Percentiles rank a stretch among this genome's conserved stretches.
phyloP scores from a whole-genome alignment of 2,329 filamentous ascomycete genomes.

The Claviceps quebecensis region DNA sequence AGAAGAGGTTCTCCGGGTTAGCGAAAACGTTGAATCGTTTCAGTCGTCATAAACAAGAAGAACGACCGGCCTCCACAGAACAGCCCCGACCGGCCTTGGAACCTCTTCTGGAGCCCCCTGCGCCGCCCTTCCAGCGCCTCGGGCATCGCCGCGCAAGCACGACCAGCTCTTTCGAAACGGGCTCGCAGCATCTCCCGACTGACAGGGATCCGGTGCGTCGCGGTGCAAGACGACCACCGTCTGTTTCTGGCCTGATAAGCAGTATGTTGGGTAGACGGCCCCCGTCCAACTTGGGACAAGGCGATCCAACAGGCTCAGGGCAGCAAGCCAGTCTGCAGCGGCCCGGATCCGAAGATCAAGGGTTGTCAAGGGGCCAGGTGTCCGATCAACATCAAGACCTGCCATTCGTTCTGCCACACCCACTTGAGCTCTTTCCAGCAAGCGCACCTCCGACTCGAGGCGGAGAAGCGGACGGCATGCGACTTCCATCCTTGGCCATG shows the following conservation, averaged over 20 bases:
- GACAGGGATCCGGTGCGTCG: constrained; percentile 10
- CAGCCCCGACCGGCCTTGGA: background rate
- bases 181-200: constrained; percentile 7
- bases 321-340: background rate
- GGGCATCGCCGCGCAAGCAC: constrained; percentile 12
- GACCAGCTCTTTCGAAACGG: constrained; percentile 9
- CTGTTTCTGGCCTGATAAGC: constrained; percentile 17
- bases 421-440: background rate
- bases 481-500: no score
- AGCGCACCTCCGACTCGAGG: background rate
- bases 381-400: background rate
- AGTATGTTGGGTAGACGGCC: constrained; percentile 14
- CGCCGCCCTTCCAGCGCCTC: constrained; percentile 7
- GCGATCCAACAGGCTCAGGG: background rate
- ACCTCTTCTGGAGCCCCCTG: constrained; percentile 9
- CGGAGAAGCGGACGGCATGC: background rate
- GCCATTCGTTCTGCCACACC: background rate
- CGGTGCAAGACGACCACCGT: constrained; percentile 12
- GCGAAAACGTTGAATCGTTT: constrained; percentile 13
- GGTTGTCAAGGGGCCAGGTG: background rate
- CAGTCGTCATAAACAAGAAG: background rate
- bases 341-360: background rate
- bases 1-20: constrained; percentile 33
- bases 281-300: constrained; percentile 8
- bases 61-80: background rate